phyloP scores from a whole-genome alignment of 257 asterid species.

The Plantago elongata region DNA sequence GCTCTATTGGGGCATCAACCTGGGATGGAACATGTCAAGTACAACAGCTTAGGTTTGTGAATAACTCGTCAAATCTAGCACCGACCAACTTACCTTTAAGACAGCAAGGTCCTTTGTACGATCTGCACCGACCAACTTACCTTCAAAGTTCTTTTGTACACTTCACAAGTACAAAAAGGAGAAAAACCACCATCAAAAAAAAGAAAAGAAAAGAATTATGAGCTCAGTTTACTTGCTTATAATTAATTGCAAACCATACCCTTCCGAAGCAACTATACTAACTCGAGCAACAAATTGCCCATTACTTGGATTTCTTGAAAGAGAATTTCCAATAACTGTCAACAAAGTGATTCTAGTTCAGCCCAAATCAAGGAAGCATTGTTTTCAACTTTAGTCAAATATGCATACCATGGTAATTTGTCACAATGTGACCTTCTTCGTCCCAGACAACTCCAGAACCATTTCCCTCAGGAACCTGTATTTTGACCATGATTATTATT shows the following conservation, averaged over 20 bases:
- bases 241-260: constrained; percentile 39
- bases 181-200: constrained; percentile 12
- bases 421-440: constrained; percentile 83
- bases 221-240: neutral
- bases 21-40: constrained; percentile 22
- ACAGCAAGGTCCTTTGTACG: constrained; percentile 99
- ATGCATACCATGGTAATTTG: constrained; percentile 88
- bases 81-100: too few species aligned
- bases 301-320: constrained; percentile 71
- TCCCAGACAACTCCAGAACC: constrained; percentile 99
- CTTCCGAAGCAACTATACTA: constrained; percentile 82
- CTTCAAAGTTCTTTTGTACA: constrained; percentile 92
- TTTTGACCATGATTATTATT: constrained; percentile 13
- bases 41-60: neutral
- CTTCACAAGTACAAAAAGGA: constrained; percentile 32
- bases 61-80: neutral
- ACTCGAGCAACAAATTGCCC: constrained; percentile 96
- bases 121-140: constrained; percentile 84
- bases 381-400: neutral
- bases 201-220: neutral
- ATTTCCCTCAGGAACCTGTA: constrained; percentile 96
- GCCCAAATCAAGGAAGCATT: constrained; percentile 10
- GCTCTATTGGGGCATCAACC: constrained; percentile 82
- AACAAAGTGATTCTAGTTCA: constrained; percentile 14
- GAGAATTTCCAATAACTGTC: constrained; percentile 92